Evolutionary conservation across 441 rosid species (phyloP).

Genomic region (Erodium chrysanthum): DNA sequence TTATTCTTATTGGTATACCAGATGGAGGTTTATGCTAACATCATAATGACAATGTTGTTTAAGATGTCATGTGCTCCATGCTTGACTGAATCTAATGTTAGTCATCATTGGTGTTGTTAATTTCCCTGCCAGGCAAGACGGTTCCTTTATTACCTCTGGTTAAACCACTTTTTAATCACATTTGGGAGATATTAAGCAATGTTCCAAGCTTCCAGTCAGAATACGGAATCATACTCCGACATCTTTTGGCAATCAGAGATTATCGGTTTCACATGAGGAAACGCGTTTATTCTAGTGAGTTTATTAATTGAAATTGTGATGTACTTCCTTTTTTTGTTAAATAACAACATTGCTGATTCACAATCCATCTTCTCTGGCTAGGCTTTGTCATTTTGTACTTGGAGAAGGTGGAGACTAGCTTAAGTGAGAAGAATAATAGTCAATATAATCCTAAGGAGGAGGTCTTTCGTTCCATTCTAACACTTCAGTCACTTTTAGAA

Average conservation of each 20-base stretch:
- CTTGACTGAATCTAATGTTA: background rate
- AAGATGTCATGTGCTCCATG: background rate
- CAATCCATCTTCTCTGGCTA: slow-evolving; percentile 26
- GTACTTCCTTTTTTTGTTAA: slow-evolving; percentile 18
- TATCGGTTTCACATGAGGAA: slow-evolving; percentile 78
- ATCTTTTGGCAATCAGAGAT: slow-evolving; percentile 54
- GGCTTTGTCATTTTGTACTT: slow-evolving; percentile 60
- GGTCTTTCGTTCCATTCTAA: slow-evolving; percentile 50
- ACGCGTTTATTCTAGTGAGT: slow-evolving; percentile 62
- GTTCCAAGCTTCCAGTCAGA: slow-evolving; percentile 78
- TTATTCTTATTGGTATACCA: slow-evolving; percentile 4
- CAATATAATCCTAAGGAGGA: slow-evolving; percentile 66
- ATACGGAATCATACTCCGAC: slow-evolving; percentile 74
- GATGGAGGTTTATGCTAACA: slow-evolving; percentile 4
- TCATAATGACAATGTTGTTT: slow-evolving; percentile 2
- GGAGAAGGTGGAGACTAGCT: slow-evolving; percentile 58
- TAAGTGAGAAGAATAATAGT: slow-evolving; percentile 37
- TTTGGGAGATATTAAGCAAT: slow-evolving; percentile 59
- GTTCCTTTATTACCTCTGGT: slow-evolving; percentile 58
- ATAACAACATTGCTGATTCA: slow-evolving; percentile 12
- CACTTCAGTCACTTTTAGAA: slow-evolving; percentile 71
- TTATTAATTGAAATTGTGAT: slow-evolving; percentile 10
- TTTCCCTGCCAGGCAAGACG: slow-evolving; percentile 40
- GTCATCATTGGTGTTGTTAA: slow-evolving; percentile 9
- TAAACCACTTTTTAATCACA: slow-evolving; percentile 58